phyloP scores from a whole-genome alignment of 1,139 yeast genomes.

The Saccharomycopsis crataegensis region DNA sequence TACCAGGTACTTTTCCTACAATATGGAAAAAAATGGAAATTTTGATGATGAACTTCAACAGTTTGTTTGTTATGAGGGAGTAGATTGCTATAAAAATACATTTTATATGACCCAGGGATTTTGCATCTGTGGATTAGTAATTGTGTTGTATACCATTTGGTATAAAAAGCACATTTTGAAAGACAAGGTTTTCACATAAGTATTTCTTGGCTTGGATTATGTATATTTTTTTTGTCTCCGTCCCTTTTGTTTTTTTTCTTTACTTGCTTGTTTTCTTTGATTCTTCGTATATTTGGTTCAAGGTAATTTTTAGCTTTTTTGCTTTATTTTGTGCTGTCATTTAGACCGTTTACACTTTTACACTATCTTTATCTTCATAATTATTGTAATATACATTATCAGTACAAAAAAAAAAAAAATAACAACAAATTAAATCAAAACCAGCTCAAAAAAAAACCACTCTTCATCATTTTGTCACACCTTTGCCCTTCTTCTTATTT shows the following conservation, averaged over 20 bases:
- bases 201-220: not conserved
- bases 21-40: conserved; percentile 10
- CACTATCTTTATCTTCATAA: too few relatives aligned
- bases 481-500: conserved; percentile 32
- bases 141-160: conserved; percentile 14
- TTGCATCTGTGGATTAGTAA: conserved; percentile 11
- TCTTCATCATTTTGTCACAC: not conserved
- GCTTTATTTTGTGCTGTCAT: too few relatives aligned
- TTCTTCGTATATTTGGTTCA: too few relatives aligned
- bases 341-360: too few relatives aligned
- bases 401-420: not conserved
- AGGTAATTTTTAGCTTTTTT: too few relatives aligned
- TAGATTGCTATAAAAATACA: conserved; percentile 15
- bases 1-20: conserved; percentile 10
- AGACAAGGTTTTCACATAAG: conserved; percentile 5
- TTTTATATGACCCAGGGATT: conserved; percentile 14
- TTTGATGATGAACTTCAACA: conserved; percentile 5
- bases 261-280: too few relatives aligned
- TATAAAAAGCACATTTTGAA: conserved; percentile 12
- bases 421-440: not conserved
- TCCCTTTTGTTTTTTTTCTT: too few relatives aligned
- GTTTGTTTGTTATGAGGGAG: conserved; percentile 15
- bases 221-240: not conserved
- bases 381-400: too few relatives aligned
- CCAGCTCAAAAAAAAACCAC: not conserved